phyloP scores from a whole-genome alignment of 192 early-diverging fungal species.

The Rhizophlyctis rosea region DNA sequence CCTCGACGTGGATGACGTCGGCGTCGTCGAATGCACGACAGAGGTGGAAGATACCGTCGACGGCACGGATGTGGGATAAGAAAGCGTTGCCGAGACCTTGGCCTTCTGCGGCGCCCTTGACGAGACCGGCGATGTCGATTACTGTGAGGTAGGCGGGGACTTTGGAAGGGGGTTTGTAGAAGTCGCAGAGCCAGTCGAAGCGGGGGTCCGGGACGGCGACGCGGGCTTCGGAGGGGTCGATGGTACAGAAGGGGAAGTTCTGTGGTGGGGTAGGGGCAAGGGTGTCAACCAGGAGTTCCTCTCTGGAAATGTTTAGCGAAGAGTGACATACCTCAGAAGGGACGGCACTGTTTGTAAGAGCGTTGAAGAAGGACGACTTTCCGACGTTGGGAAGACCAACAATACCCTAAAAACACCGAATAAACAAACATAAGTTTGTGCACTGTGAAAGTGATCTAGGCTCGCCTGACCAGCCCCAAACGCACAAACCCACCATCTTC shows the following conservation, averaged over 20 bases:
- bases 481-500: constrained; percentile 42
- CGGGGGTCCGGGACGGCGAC: constrained; percentile 86
- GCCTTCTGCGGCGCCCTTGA: constrained; percentile 61
- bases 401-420: constrained; percentile 41
- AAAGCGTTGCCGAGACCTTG: constrained; percentile 82
- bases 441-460: background rate
- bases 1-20: constrained; percentile 83
- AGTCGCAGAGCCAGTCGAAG: constrained; percentile 71
- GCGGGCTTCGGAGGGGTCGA: constrained; percentile 88
- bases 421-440: background rate
- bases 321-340: constrained; percentile 56
- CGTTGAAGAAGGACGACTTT: constrained; percentile 55
- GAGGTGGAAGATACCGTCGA: constrained; percentile 58
- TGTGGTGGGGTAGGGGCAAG: constrained; percentile 76
- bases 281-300: constrained; percentile 53
- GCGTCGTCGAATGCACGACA: constrained; percentile 82
- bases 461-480: background rate
- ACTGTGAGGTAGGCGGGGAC: constrained; percentile 80
- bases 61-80: constrained; percentile 77
- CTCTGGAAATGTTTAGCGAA: too few species aligned
- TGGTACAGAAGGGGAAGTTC: constrained; percentile 97
- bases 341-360: constrained; percentile 39
- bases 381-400: constrained; percentile 98
- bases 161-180: constrained; percentile 57
- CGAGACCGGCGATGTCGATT: constrained; percentile 96